phyloP scores from a whole-genome alignment of 2,329 filamentous ascomycete genomes.

The Teratosphaeriaceae sp. region DNA sequence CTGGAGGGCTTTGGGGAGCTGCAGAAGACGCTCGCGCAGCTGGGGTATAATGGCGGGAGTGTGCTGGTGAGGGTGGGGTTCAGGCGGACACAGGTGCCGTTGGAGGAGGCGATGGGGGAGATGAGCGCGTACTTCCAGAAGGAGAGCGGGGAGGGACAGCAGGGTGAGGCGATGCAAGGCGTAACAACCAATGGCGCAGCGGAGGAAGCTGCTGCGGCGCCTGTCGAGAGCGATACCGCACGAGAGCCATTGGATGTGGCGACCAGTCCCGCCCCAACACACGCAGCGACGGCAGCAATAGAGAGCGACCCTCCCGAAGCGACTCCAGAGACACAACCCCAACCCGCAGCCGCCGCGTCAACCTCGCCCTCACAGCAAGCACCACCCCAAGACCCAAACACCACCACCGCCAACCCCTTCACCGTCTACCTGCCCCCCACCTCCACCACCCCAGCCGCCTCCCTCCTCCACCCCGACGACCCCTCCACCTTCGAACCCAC shows the following conservation, averaged over 20 bases:
- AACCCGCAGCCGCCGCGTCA: slow-evolving; percentile 6
- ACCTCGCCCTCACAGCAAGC: slow-evolving; percentile 8
- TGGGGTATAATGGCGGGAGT: slow-evolving; percentile 81
- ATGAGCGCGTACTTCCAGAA: slow-evolving; percentile 66
- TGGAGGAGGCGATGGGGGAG: slow-evolving; percentile 78
- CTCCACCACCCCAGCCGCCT: slow-evolving; percentile 66
- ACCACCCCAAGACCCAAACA: not conserved
- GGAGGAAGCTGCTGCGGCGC: slow-evolving; percentile 16
- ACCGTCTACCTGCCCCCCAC: slow-evolving; percentile 72
- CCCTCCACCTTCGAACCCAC: slow-evolving; percentile 72
- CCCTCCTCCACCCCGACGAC: slow-evolving; percentile 54
- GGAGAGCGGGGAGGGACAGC: slow-evolving; percentile 18
- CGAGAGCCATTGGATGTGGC: slow-evolving; percentile 23
- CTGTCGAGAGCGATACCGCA: slow-evolving; percentile 14
- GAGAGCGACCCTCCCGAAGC: slow-evolving; percentile 25
- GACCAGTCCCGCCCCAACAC: slow-evolving; percentile 16
- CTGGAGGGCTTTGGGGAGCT: slow-evolving; percentile 71
- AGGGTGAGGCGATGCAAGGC: not conserved
- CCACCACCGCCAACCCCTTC: slow-evolving; percentile 8
- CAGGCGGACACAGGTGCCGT: slow-evolving; percentile 64
- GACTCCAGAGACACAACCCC: slow-evolving; percentile 19
- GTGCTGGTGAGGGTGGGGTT: slow-evolving; percentile 74
- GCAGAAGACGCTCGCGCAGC: slow-evolving; percentile 79
- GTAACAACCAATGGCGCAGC: not conserved
- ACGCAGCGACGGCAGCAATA: slow-evolving; percentile 14